Base-by-base conservation (phyloP, 805 yeast genomes). In the Candida anglica region DNA sequence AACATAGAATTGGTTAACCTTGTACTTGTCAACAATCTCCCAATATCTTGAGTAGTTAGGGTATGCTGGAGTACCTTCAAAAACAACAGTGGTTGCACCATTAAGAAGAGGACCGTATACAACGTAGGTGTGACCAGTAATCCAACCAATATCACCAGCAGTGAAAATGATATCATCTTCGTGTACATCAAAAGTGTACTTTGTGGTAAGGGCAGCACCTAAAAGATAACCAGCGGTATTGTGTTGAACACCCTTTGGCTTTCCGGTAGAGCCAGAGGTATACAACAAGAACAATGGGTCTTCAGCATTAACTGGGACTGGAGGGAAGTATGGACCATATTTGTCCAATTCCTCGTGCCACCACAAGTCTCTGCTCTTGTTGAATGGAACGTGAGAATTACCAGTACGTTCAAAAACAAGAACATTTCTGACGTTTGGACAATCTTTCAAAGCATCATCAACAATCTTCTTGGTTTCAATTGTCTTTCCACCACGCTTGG, bases 141-240 rank as follows among this genome's bases (percentile, higher is more conserved):
- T 93, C 98, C 98, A 93, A 57, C 98, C 98, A 37, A 93, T 87
- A 59, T 93, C 98, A 56, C 98, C 98, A 25, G 98, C 98, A 27
- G 98, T 91, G 71, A 93, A 91, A 41, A 91, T 64, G 28, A 84
- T 73, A 61, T 93, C 98, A 42, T 82, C 84, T 39, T 79, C 79
- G 56, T 87, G 96, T 31, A 93, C 79, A 60, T 94, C 98, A 60
- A 93, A 91, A 30, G 88, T 88, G 64, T 89, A 91, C 66, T 81
- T 85, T 30, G 96, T 85, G 34, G 97, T 86, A 58, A 89, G 69
- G 36, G 87, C 78, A 18, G 98, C 96, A 41, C 96, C 96, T 46
- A 93, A 70, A 46, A 93, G 73, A 66, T 87, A 93, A 44, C 98
- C 98, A 43, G 86, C 98, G 38, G 97, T 89, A 39, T 84, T 71